phyloP scores from a whole-genome alignment of 208 protist genomes.

The Trypanosoma scelopori region DNA sequence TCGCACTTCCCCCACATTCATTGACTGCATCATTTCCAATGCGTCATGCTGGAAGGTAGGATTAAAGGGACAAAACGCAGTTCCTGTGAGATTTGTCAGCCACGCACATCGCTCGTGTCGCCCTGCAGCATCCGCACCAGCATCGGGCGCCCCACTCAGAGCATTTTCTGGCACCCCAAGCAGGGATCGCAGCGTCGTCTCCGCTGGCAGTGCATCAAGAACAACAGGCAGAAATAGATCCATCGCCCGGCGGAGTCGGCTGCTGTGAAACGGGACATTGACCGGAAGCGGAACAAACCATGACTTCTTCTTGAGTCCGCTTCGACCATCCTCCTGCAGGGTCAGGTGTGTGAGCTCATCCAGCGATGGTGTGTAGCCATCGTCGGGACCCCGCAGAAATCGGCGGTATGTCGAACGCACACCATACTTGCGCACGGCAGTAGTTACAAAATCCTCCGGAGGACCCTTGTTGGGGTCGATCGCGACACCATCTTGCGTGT shows the following conservation, averaged over 20 bases:
- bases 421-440: conserved; percentile 65
- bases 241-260: conserved; percentile 50
- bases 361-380: conserved; percentile 74
- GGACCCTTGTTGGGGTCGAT: conserved; percentile 42
- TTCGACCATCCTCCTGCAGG: conserved; percentile 78
- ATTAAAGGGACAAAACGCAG: conserved; percentile 57
- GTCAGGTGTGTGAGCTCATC: conserved; percentile 79
- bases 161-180: conserved; percentile 37
- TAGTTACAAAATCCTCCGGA: conserved; percentile 65
- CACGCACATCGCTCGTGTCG: conserved; percentile 38
- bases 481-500: conserved; percentile 68
- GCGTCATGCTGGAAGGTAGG: conserved; percentile 46
- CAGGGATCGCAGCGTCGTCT: conserved; percentile 47
- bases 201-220: conserved; percentile 63
- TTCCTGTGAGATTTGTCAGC: conserved; percentile 86
- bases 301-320: conserved; percentile 86
- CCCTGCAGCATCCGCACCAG: neutral
- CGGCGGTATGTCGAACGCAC: conserved; percentile 54
- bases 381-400: conserved; percentile 82
- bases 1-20: conserved; percentile 79
- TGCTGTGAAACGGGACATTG: conserved; percentile 85
- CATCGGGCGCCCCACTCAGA: neutral
- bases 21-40: conserved; percentile 41
- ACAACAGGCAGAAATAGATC: conserved; percentile 79
- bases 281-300: conserved; percentile 87